A percentile compares a stretch with the other conserved stretches of the same genome.
These are phyloP conservation scores for Staphylotrichum longicolle DNA, from an alignment of 495 filamentous ascomycete species.

Conservation along the genomic window DNA sequence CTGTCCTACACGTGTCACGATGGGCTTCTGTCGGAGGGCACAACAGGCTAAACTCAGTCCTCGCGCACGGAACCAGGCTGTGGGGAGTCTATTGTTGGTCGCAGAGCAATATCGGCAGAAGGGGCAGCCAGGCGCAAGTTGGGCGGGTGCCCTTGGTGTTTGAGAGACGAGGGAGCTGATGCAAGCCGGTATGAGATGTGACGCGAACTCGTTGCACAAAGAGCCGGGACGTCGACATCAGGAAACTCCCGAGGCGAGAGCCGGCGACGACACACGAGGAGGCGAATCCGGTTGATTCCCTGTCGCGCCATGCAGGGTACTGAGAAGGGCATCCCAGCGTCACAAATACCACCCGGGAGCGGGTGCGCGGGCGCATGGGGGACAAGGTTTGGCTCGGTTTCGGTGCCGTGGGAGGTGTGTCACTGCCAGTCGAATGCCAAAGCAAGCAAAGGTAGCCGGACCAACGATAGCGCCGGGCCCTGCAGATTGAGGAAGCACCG, in stretches of 20 bases:
- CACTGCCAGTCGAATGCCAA: background rate
- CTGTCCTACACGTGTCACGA: slow-evolving; percentile 14
- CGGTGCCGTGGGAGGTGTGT: background rate
- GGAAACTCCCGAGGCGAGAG: background rate
- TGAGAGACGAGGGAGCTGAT: background rate
- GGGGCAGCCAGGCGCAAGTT: slow-evolving; percentile 6
- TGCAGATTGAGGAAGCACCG: background rate
- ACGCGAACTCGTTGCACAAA: background rate
- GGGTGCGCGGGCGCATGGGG: too few relatives aligned
- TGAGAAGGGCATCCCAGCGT: background rate
- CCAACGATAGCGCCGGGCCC: background rate
- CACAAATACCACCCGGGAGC: background rate
- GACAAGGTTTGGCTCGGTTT: background rate
- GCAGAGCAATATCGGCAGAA: slow-evolving; percentile 20
- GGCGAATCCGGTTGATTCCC: background rate
- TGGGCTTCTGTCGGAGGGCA: slow-evolving; percentile 22
- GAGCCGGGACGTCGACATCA: background rate
- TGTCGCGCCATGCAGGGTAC: too few relatives aligned
- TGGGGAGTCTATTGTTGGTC: slow-evolving; percentile 23
- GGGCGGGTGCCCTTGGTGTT: background rate
- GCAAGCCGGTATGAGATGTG: background rate
- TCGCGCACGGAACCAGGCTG: slow-evolving; percentile 21
- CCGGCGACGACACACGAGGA: background rate
- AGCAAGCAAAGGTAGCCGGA: background rate
- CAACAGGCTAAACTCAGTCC: slow-evolving; percentile 30